Percentiles rank a stretch among this genome's conserved stretches.
Evolutionary conservation across 2,329 filamentous ascomycete genomes (phyloP).

Genomic region (Neofusicoccum laricinum): DNA sequence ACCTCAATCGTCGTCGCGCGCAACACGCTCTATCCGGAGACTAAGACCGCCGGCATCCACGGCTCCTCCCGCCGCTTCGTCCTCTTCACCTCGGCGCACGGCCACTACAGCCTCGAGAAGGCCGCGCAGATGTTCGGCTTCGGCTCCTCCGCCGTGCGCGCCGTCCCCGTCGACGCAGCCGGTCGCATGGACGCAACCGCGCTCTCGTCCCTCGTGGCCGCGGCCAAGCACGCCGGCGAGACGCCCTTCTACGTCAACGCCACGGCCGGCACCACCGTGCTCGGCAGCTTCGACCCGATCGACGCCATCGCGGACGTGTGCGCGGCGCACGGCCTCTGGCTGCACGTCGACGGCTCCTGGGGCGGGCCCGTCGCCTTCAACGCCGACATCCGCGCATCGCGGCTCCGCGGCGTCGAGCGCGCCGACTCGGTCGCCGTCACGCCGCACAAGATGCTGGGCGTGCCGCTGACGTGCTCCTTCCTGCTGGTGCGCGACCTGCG

Average conservation of each 20-base stretch:
- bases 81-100: constrained; percentile 83
- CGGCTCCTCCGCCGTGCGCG: constrained; percentile 69
- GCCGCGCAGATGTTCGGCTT: constrained; percentile 88
- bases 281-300: constrained; percentile 85
- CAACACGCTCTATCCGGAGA: constrained; percentile 78
- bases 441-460: constrained; percentile 96
- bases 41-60: constrained; percentile 68
- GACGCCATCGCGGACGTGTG: constrained; percentile 67
- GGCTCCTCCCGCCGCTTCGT: constrained; percentile 60
- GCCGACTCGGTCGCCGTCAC: constrained; percentile 85
- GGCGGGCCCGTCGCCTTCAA: constrained; percentile 77
- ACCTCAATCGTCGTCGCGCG: constrained; percentile 83
- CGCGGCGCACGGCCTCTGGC: constrained; percentile 71
- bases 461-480: constrained; percentile 87
- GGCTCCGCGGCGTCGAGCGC: constrained; percentile 67
- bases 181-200: constrained; percentile 70
- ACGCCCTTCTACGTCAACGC: constrained; percentile 94
- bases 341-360: constrained; percentile 93
- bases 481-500: constrained; percentile 74
- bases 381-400: constrained; percentile 55
- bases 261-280: constrained; percentile 89
- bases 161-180: constrained; percentile 67
- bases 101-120: constrained; percentile 94
- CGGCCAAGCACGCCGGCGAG: constrained; percentile 63
- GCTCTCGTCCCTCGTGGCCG: constrained; percentile 61